Conservation (phyloP, 768 basidiomycete genomes). For the Russula dissimulans region DNA sequence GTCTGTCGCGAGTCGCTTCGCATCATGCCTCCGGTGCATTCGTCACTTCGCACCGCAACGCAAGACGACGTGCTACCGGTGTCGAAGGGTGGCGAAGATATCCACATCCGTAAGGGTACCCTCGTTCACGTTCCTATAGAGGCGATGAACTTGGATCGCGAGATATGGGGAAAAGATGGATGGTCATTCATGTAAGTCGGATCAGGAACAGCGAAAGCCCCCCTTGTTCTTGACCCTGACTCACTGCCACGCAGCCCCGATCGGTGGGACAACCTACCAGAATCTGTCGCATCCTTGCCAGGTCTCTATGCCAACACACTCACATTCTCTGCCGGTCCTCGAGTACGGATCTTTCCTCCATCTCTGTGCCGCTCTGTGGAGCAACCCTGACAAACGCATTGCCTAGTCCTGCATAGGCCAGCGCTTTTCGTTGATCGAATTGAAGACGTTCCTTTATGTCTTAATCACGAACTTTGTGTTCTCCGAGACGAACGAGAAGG, state of each 20-base stretch:
- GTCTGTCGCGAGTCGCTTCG: conserved; percentile 69
- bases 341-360: conserved; percentile 39
- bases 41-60: conserved; percentile 68
- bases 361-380: background rate
- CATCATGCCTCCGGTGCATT: conserved; percentile 74
- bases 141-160: conserved; percentile 69
- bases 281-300: conserved; percentile 54
- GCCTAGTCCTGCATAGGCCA: conserved; percentile 72
- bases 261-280: conserved; percentile 70
- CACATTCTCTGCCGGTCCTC: conserved; percentile 73
- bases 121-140: conserved; percentile 74
- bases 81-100: conserved; percentile 35
- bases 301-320: conserved; percentile 64
- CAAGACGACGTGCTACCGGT: conserved; percentile 73
- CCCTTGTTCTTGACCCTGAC: background rate
- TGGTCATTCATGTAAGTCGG: conserved; percentile 64
- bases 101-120: conserved; percentile 56
- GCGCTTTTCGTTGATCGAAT: conserved; percentile 76
- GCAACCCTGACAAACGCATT: background rate
- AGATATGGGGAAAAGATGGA: conserved; percentile 71
- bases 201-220: background rate
- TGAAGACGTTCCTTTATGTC: conserved; percentile 66
- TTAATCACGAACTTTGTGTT: conserved; percentile 66
- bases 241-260: conserved; percentile 47
- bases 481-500: conserved; percentile 64